A percentile compares a stretch with the other conserved stretches of the same genome.
Evolutionary conservation across 768 basidiomycete genomes (phyloP).

Genomic region (Aureoboletus auriporus): DNA sequence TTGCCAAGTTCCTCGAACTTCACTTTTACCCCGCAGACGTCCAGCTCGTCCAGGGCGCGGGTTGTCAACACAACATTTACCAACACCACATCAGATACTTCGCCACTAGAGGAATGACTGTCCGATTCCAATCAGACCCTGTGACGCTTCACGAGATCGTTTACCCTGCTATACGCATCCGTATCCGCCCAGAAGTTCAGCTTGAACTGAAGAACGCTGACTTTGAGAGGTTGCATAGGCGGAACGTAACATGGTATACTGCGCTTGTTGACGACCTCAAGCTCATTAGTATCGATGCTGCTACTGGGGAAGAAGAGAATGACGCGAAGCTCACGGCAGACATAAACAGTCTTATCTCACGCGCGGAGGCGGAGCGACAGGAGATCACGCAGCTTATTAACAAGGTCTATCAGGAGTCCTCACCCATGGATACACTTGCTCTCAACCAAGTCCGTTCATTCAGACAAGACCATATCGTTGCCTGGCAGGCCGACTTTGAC

Average conservation of each 20-base stretch:
- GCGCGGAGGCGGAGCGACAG: slow-evolving; percentile 71
- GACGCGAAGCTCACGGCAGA: slow-evolving; percentile 61
- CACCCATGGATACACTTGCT: slow-evolving; percentile 81
- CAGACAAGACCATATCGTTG: slow-evolving; percentile 90
- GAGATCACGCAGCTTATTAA: slow-evolving; percentile 75
- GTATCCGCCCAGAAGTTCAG: slow-evolving; percentile 82
- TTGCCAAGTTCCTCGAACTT: slow-evolving; percentile 93
- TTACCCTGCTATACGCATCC: slow-evolving; percentile 84
- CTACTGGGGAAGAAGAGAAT: slow-evolving; percentile 71
- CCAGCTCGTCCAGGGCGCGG: slow-evolving; percentile 79
- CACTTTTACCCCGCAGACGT: slow-evolving; percentile 93
- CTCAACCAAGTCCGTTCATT: slow-evolving; percentile 82
- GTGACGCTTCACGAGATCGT: slow-evolving; percentile 82
- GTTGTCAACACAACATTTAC: slow-evolving; percentile 93
- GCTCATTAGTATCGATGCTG: slow-evolving; percentile 71
- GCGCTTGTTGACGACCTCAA: slow-evolving; percentile 73
- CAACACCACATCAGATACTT: slow-evolving; percentile 92
- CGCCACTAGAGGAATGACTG: slow-evolving; percentile 74
- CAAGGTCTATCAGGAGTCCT: slow-evolving; percentile 73
- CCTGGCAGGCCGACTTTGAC: slow-evolving; percentile 95
- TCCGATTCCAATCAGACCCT: slow-evolving; percentile 84
- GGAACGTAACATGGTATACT: slow-evolving; percentile 73
- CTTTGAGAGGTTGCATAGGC: slow-evolving; percentile 68
- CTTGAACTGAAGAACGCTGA: slow-evolving; percentile 91
- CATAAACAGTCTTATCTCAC: slow-evolving; percentile 60